Evolutionary conservation across 345 rosid species (phyloP).

Genomic region (Trapa incisa): DNA sequence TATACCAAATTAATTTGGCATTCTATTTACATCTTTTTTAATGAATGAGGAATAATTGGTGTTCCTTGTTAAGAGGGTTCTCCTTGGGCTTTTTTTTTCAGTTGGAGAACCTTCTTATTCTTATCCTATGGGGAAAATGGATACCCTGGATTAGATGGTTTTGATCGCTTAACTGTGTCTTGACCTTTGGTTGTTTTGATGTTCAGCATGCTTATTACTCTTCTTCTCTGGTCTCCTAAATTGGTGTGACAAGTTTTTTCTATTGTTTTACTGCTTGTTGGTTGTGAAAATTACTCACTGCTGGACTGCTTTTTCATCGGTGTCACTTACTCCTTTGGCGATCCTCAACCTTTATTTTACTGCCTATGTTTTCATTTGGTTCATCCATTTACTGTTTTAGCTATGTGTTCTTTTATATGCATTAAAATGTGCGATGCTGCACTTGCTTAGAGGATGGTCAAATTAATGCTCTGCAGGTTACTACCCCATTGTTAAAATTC

Average conservation of each 20-base stretch:
- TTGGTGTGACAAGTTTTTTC: not conserved
- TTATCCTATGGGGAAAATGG: not conserved
- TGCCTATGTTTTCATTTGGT: not conserved
- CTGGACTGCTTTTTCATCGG: constrained; percentile 1
- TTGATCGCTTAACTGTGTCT: not conserved
- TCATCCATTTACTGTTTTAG: not conserved
- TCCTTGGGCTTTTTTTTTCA: not conserved
- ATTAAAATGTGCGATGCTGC: not conserved
- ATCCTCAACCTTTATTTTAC: not conserved
- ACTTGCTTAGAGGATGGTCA: constrained; percentile 3
- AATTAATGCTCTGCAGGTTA: constrained; percentile 49
- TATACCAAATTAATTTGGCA: no score
- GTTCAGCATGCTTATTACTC: not conserved
- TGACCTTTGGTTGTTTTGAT: not conserved
- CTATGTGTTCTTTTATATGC: not conserved
- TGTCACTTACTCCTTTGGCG: not conserved
- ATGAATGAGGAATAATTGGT: no score
- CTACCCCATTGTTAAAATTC: constrained; percentile 87
- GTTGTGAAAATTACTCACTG: not conserved
- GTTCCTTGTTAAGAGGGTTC: no score
- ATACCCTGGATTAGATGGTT: not conserved
- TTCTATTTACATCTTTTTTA: no score
- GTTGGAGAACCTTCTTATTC: not conserved
- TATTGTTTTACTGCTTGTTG: not conserved
- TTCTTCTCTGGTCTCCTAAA: not conserved